Base-by-base conservation (phyloP, 768 basidiomycete genomes). In the Mycena epipterygia region DNA sequence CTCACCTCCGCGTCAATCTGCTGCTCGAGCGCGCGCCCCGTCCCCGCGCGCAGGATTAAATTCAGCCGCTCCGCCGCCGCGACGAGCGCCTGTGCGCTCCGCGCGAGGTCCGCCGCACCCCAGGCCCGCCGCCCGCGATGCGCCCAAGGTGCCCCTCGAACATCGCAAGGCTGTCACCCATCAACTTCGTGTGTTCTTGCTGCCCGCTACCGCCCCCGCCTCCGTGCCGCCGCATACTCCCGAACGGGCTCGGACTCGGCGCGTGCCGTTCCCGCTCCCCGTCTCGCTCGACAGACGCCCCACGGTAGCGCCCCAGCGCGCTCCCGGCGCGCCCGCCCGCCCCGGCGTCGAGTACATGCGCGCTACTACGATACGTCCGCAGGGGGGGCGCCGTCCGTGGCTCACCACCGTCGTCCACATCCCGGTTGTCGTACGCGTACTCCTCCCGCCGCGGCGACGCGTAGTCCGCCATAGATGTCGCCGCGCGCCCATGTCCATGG, bases 1-100 rank as follows among this genome's bases (percentile, higher is more conserved):
- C 86, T 88, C 13, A 95, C 89, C 77, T 95, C 94, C 0, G 91
- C 88, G 42, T 92, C 88, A 55, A 96, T 91, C 79, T 94, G 92
- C 62, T 88, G 85, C 71, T 94, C 92, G 58, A 95, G 78, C 1
- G 94, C 91, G 46, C 84, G 80, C 64, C 84, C 81, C 17, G 89
- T 90, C 3, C 87, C 89, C 1, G 79, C 76, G 52, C 90, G 84
- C 73, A 95, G 78, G 72, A 92, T 81, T 59, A 75, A 85, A 73
- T 93, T 93, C 63, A 96, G 80, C 70, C 86, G 85, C 69, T 93
- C 91, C n/a, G 93, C 88, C 33, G 89, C 84, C 57, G 85, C 83
- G 16, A 92, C 91, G 33, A 94, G 85, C 19, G 83, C 83, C 75
- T 90, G 88, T 2, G 94, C 92, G 57, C 84, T 87, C 64, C 88